Evolutionary conservation across 2,329 filamentous ascomycete species (phyloP).

Genomic region (Biscogniauxia sp.): DNA sequence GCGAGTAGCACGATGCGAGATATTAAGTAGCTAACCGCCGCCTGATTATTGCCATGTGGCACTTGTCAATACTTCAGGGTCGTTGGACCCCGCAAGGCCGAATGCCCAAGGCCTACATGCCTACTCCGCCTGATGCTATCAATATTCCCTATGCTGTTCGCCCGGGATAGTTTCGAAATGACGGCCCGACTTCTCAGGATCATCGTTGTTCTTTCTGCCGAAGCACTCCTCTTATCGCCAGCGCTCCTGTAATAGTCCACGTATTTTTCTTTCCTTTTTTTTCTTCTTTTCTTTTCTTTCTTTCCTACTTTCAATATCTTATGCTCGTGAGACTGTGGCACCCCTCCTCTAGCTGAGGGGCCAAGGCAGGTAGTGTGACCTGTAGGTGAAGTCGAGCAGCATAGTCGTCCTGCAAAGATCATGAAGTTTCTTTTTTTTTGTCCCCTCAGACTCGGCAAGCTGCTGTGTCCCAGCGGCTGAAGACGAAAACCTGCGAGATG

Average conservation of each 20-base stretch:
- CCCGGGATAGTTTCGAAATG: neutral
- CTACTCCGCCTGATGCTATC: neutral
- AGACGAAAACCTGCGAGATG: neutral
- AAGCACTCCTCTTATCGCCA: neutral
- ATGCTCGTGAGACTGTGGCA: neutral
- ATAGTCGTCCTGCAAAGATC: neutral
- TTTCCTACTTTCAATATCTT: neutral
- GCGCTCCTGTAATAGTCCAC: neutral
- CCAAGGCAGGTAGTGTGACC: neutral
- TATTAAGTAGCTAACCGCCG: constrained; percentile 16
- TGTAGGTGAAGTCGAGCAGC: no score
- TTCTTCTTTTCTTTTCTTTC: neutral
- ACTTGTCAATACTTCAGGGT: constrained; percentile 2
- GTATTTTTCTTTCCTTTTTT: neutral
- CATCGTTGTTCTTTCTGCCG: neutral
- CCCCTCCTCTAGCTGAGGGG: neutral
- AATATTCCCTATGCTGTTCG: neutral
- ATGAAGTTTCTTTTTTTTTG: neutral
- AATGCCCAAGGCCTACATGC: neutral
- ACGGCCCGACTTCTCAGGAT: neutral
- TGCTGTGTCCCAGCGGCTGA: neutral
- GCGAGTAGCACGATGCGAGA: constrained; percentile 12
- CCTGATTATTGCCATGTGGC: constrained; percentile 15
- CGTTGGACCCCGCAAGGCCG: neutral
- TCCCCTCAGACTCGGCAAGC: neutral